Conservation (phyloP, 495 filamentous ascomycete genomes). For the Penicilliopsis zonata region DNA sequence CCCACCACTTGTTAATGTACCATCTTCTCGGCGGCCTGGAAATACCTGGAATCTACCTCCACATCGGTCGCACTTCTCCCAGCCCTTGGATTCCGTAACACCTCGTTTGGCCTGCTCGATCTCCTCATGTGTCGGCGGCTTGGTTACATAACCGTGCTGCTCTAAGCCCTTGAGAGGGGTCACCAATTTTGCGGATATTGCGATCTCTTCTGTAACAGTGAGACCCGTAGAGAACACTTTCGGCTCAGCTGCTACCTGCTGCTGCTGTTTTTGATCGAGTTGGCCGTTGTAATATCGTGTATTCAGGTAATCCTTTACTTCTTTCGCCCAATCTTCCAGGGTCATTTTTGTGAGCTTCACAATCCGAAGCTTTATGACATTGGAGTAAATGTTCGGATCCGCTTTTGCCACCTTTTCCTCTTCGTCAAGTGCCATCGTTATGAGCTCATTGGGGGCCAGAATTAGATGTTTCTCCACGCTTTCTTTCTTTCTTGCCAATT, state of each 20-base stretch:
- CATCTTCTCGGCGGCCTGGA: slow-evolving; percentile 74
- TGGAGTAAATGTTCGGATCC: slow-evolving; percentile 58
- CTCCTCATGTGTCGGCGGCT: slow-evolving; percentile 46
- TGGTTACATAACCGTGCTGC: slow-evolving; percentile 62
- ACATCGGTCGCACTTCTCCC: slow-evolving; percentile 85
- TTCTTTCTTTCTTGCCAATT: slow-evolving; percentile 36
- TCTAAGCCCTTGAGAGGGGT: slow-evolving; percentile 48
- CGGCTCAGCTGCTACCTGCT: too few relatives aligned
- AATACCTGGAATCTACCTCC: slow-evolving; percentile 81
- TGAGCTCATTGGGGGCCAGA: slow-evolving; percentile 56
- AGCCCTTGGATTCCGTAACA: slow-evolving; percentile 53
- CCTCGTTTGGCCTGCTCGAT: slow-evolving; percentile 51
- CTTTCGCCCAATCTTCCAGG: slow-evolving; percentile 48
- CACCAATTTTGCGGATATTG: slow-evolving; percentile 44
- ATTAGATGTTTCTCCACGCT: slow-evolving; percentile 43
- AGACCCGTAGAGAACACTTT: slow-evolving; percentile 53
- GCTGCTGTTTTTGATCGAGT: slow-evolving; percentile 9
- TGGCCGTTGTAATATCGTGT: slow-evolving; percentile 29
- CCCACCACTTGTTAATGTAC: slow-evolving; percentile 64
- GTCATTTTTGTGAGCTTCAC: slow-evolving; percentile 60
- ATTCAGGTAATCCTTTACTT: slow-evolving; percentile 29
- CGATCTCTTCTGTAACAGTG: slow-evolving; percentile 51
- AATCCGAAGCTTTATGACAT: slow-evolving; percentile 71
- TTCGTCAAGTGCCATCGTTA: slow-evolving; percentile 68
- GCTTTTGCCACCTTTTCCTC: slow-evolving; percentile 67